These are phyloP conservation scores for Earliella scabrosa DNA, from an alignment of 1,284 basidiomycete genomes.

Conservation along the genomic window DNA sequence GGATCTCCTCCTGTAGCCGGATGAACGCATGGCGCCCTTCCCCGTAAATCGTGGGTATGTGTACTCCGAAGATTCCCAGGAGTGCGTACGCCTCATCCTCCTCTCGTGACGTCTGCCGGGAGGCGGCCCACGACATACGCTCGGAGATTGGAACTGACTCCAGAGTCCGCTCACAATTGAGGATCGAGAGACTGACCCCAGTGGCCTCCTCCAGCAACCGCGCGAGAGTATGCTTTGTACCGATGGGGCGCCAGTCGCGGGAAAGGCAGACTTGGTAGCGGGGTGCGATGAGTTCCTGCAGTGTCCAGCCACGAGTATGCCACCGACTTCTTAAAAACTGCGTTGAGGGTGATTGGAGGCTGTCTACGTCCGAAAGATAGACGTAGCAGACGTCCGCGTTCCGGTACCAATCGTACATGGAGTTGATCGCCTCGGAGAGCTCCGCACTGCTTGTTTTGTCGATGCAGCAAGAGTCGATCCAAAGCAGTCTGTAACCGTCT, in stretches of 20 bases:
- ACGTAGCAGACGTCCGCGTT: conserved; percentile 9
- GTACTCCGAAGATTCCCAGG: conserved; percentile 9
- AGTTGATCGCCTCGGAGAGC: too few relatives aligned
- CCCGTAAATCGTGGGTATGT: conserved; percentile 9
- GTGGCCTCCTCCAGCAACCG: not conserved
- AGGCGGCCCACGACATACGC: conserved; percentile 8
- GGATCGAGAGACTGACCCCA: not conserved
- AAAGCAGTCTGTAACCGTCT: too few relatives aligned
- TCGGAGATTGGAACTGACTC: conserved; percentile 1
- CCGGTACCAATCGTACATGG: conserved; percentile 7
- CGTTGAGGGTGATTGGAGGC: too few relatives aligned
- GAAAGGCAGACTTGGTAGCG: not conserved
- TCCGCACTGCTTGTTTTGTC: too few relatives aligned
- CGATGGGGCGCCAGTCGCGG: not conserved
- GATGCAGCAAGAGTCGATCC: too few relatives aligned
- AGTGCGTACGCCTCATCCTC: conserved; percentile 14
- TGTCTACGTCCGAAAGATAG: not conserved
- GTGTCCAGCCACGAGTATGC: not conserved
- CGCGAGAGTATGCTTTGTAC: conserved; percentile 8
- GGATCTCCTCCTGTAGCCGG: conserved; percentile 8
- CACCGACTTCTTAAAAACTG: not conserved
- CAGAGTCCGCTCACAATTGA: not conserved
- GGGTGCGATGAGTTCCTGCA: conserved; percentile 1
- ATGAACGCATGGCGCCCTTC: conserved; percentile 6
- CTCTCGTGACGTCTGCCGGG: not conserved